Evolutionary conservation across 257 asterid species (phyloP).

Genomic region (Vinca minor): DNA sequence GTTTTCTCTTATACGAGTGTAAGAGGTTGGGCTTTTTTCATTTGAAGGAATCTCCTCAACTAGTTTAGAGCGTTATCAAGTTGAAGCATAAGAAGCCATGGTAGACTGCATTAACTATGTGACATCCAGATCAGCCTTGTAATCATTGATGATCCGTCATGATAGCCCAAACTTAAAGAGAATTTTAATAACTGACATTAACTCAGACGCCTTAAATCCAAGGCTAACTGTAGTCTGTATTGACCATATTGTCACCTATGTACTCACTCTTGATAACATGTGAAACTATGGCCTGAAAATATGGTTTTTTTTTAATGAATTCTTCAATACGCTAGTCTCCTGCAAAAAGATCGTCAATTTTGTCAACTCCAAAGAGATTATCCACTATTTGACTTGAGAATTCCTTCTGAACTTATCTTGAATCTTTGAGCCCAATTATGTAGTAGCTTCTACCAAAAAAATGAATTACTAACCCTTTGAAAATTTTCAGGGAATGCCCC

Average conservation of each 20-base stretch:
- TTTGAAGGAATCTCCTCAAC: not conserved
- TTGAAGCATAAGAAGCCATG: not conserved
- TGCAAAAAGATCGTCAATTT: not conserved
- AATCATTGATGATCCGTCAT: not conserved
- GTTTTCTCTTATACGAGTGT: not conserved
- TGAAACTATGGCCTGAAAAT: not conserved
- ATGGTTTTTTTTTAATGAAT: not conserved
- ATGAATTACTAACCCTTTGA: constrained; percentile 2
- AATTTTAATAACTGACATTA: not conserved
- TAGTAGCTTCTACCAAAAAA: constrained; percentile 5
- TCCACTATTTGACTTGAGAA: not conserved
- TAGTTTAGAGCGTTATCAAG: not conserved
- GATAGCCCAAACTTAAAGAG: not conserved
- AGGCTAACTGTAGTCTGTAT: no score
- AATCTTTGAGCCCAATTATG: not conserved
- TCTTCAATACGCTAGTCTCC: not conserved
- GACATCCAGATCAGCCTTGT: not conserved
- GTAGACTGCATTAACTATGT: not conserved
- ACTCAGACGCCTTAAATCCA: no score
- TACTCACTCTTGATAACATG: not conserved
- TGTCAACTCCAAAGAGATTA: not conserved
- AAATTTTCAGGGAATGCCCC: constrained; percentile 77
- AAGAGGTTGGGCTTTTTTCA: not conserved
- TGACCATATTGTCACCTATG: not conserved
- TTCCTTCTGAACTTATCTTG: not conserved